phyloP scores from a whole-genome alignment of 176 grass and related monocot genomes.

The Secale cereale region DNA sequence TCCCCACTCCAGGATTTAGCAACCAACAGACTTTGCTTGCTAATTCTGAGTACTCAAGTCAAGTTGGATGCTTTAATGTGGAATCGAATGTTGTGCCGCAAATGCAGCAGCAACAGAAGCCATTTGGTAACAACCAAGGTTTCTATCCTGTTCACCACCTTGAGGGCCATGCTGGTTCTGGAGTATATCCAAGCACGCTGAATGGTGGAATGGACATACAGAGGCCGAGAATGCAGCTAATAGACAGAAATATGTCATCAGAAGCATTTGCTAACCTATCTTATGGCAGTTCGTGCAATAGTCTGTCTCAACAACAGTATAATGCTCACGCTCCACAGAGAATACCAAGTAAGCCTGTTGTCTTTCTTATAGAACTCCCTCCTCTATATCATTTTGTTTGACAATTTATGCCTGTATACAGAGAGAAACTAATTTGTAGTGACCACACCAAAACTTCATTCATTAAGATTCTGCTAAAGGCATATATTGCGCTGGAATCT shows the following conservation, averaged over 20 bases:
- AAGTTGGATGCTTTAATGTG: conserved; percentile 44
- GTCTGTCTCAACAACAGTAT: conserved; percentile 41
- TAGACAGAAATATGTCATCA: conserved; percentile 31
- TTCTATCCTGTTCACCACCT: conserved; percentile 32
- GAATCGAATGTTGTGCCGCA: conserved; percentile 32
- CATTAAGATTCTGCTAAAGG: conserved; percentile 19
- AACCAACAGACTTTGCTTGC: conserved; percentile 33
- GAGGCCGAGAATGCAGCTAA: conserved; percentile 40
- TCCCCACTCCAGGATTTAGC: conserved; percentile 62
- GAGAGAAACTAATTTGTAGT: background rate
- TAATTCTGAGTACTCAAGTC: conserved; percentile 51
- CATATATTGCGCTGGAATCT: conserved; percentile 2
- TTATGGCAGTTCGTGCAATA: conserved; percentile 42
- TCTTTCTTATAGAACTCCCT: background rate
- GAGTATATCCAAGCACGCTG: conserved; percentile 40
- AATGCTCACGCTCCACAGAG: conserved; percentile 45
- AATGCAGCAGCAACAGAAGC: conserved; percentile 37
- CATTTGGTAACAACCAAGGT: conserved; percentile 42
- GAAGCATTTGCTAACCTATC: conserved; percentile 41
- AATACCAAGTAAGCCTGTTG: conserved; percentile 54
- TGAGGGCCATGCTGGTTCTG: conserved; percentile 33
- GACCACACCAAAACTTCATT: conserved; percentile 1
- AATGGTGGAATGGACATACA: conserved; percentile 44
- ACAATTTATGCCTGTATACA: background rate
- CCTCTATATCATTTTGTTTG: background rate